Base-by-base conservation (phyloP, 148 eudicot genomes). In the Pharnaceum exiguum region DNA sequence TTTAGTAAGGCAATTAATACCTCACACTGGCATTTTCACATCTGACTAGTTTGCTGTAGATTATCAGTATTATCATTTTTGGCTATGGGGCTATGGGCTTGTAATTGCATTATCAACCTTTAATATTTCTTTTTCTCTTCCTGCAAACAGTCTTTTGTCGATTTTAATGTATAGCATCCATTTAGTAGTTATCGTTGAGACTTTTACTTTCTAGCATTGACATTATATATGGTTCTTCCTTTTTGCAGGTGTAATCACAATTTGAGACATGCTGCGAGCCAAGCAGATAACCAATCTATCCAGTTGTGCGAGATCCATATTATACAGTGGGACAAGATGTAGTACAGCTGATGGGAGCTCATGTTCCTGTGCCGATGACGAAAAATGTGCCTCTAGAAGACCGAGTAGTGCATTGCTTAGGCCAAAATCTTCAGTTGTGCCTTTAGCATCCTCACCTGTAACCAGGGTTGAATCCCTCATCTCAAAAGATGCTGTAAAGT, bases 311-410 rank as follows among this genome's bases (percentile, higher is more conserved):
- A 69, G 81, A 60, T 46, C 81, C 45, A 47, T 77, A 50, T 57
- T 77, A 21, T 77, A 77, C 37, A 61, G 71, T 51, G 81, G 81
- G 36, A 60, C 81, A 28, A 70, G 81, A 77, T 86, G 95, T 67
- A 78, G 71, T 66, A 71, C 88, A 13, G 54, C 75, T 18, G 99
- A 94, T 75, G 99, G 91, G 67, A 82, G 82, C 71, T 83, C 99
- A 38, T 83, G 95, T 60, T 73, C 95, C 23, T 86, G 91, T 61
- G 50, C 87, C n/a, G 99, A 94, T 31, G 99, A 94, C 39, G 96
- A 86, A 35, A 83, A 77, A 63, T 78, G 95, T 66, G 58, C 50
- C 42, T 80, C 99, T 33, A 78, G 67, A 59, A 81, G 83, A 64
- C 85, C 75, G 30, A 71, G 36, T 21, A 49, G n/a, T n/a, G n/a